Conservation (phyloP, 208 protist species). For the Acanthamoeba quina region DNA sequence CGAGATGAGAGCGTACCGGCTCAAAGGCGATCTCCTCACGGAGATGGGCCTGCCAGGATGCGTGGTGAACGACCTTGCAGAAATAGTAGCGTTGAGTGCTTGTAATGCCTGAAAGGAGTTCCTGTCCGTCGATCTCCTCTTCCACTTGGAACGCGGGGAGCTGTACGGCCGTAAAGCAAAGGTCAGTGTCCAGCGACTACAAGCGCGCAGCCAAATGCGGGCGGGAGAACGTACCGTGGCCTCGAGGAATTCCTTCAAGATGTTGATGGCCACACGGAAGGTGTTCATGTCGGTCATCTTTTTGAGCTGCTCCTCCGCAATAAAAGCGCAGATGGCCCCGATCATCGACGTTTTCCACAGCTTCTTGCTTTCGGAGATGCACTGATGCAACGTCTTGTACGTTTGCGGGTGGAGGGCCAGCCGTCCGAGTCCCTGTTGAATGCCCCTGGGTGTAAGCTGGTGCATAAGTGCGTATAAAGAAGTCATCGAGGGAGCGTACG, state of each 20-base stretch:
- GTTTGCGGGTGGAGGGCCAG: conserved; percentile 25
- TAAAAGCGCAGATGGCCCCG: conserved; percentile 68
- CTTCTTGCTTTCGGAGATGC: conserved; percentile 63
- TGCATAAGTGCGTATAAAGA: neutral
- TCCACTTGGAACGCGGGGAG: conserved; percentile 17
- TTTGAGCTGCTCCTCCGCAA: conserved; percentile 44
- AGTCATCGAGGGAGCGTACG: conserved; percentile 4
- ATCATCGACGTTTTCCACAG: conserved; percentile 65
- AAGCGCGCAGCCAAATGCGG: neutral
- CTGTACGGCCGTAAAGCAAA: neutral
- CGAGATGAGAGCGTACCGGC: neutral
- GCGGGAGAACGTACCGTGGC: neutral
- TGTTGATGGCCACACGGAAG: conserved; percentile 11
- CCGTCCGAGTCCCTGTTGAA: conserved; percentile 18
- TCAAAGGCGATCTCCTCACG: conserved; percentile 55
- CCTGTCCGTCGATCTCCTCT: conserved; percentile 56
- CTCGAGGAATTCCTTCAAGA: conserved; percentile 70
- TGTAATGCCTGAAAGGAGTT: neutral
- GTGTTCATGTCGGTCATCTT: conserved; percentile 57
- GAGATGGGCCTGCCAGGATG: conserved; percentile 38
- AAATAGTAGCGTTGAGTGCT: conserved; percentile 37
- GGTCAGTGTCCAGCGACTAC: neutral
- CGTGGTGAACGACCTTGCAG: conserved; percentile 51
- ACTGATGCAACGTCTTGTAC: conserved; percentile 55
- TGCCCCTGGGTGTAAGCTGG: neutral